Conservation (phyloP, 2,329 filamentous ascomycete genomes). For the Penicillium sp. region DNA sequence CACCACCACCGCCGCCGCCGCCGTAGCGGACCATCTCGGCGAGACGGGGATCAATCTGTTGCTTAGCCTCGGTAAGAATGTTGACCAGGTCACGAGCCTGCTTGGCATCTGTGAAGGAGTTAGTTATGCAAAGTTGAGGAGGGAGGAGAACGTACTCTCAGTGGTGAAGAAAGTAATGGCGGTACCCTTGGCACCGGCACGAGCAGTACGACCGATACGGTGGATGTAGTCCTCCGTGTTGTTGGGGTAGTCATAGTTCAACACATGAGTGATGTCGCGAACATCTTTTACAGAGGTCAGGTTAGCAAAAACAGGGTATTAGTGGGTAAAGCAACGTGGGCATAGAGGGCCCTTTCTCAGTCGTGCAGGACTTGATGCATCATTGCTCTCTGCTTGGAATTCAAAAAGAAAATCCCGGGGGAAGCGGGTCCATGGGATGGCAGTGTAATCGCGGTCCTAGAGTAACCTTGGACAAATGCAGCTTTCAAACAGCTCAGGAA, state of each 20-base stretch:
- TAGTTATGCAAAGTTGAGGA: slow-evolving; percentile 7
- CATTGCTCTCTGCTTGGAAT: slow-evolving; percentile 53
- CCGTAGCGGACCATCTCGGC: slow-evolving; percentile 93
- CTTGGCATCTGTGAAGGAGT: slow-evolving; percentile 62
- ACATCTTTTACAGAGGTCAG: slow-evolving; percentile 75
- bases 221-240: slow-evolving; percentile 69
- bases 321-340: slow-evolving; percentile 39
- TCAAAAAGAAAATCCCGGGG: slow-evolving; percentile 42
- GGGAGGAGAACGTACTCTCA: slow-evolving; percentile 72
- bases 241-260: slow-evolving; percentile 99
- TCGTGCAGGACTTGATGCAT: slow-evolving; percentile 58
- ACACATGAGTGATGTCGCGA: slow-evolving; percentile 99
- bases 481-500: slow-evolving; percentile 57
- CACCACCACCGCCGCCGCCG: slow-evolving; percentile 72
- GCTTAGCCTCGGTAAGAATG: slow-evolving; percentile 92
- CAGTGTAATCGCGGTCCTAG: slow-evolving; percentile 57
- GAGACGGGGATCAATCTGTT: slow-evolving; percentile 93
- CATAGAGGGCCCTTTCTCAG: slow-evolving; percentile 50
- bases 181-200: slow-evolving; percentile 81
- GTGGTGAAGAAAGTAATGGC: slow-evolving; percentile 98
- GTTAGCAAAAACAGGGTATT: slow-evolving; percentile 69
- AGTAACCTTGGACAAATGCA: slow-evolving; percentile 65
- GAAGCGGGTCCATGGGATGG: slow-evolving; percentile 48
- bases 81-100: slow-evolving; percentile 94
- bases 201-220: slow-evolving; percentile 63